These are phyloP conservation scores for Priceomyces haplophilus DNA, from an alignment of 805 yeast genomes.

Conservation along the genomic window DNA sequence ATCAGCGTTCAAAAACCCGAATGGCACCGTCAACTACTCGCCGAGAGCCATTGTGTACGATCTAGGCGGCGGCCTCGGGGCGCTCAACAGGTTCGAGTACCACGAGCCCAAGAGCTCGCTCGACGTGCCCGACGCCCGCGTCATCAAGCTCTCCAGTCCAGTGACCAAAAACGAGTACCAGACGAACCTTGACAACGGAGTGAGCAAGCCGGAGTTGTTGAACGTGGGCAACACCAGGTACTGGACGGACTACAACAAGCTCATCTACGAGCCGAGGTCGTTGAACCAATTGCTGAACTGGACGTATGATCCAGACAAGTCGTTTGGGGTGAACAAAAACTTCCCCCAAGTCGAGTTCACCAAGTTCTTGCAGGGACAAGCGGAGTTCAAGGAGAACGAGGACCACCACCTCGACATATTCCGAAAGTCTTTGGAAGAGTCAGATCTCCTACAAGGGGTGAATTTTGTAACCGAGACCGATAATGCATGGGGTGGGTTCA, in stretches of 20 bases:
- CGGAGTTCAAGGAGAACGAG: constrained; percentile 47
- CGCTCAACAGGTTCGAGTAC: constrained; percentile 56
- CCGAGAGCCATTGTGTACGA: constrained; percentile 88
- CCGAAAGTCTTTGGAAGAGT: constrained; percentile 63
- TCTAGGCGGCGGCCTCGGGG: constrained; percentile 70
- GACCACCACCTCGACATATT: constrained; percentile 49
- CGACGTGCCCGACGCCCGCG: constrained; percentile 11
- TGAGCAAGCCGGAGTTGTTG: constrained; percentile 26
- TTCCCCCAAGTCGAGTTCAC: constrained; percentile 41
- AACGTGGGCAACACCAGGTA: constrained; percentile 44
- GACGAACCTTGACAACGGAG: constrained; percentile 52
- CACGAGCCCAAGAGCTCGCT: constrained; percentile 15
- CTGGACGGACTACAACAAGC: constrained; percentile 80
- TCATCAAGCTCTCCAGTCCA: constrained; percentile 31
- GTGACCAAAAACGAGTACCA: constrained; percentile 61
- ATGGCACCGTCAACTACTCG: constrained; percentile 49
- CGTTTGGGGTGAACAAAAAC: constrained; percentile 22
- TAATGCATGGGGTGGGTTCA: constrained; percentile 81
- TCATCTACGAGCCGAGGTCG: constrained; percentile 62
- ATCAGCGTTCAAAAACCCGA: constrained; percentile 13
- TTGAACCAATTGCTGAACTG: constrained; percentile 57
- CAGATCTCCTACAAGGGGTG: constrained; percentile 73
- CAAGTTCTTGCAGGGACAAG: constrained; percentile 53
- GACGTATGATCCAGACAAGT: constrained; percentile 34
- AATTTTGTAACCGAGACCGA: constrained; percentile 70